Evolutionary conservation across 2,329 filamentous ascomycete genomes (phyloP).

Genomic region (Calonectria naviculata): DNA sequence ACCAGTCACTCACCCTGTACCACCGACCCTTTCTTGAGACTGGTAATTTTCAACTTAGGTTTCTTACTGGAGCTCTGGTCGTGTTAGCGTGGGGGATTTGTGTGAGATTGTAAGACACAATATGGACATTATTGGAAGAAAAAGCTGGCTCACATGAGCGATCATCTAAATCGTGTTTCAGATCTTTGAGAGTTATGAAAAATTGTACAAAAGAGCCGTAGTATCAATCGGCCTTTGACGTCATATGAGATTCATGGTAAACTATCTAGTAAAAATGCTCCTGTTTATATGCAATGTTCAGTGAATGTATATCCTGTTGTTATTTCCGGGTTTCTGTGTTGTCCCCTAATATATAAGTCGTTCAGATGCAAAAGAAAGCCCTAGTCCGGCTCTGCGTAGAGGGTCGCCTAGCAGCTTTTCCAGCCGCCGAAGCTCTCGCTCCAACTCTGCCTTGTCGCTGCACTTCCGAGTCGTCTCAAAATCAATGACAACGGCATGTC

Average conservation of each 20-base stretch:
- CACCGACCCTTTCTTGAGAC: not conserved
- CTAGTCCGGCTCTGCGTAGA: not conserved
- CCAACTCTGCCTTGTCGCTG: not conserved
- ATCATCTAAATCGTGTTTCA: not conserved
- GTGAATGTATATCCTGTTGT: not conserved
- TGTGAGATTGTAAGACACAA: not conserved
- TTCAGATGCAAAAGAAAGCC: not conserved
- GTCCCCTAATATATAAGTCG: conserved; percentile 4
- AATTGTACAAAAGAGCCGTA: not conserved
- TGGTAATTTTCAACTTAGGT: no score
- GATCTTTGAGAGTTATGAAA: not conserved
- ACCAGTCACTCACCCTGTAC: not conserved
- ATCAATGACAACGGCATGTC: conserved; percentile 41
- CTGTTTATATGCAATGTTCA: not conserved
- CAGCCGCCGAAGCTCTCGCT: not conserved
- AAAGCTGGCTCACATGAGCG: not conserved
- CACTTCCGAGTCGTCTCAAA: conserved; percentile 37
- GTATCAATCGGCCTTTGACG: not conserved
- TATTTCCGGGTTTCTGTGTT: not conserved
- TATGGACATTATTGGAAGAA: not conserved
- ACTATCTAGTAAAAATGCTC: not conserved
- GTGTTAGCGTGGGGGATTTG: not conserved
- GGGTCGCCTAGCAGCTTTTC: conserved; percentile 3
- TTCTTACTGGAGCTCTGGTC: not conserved
- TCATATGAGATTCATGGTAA: not conserved